A percentile compares a stretch with the other conserved stretches of the same genome.
Evolutionary conservation across 805 yeast species (phyloP).

Genomic region (Kodamaea neixiangensis): DNA sequence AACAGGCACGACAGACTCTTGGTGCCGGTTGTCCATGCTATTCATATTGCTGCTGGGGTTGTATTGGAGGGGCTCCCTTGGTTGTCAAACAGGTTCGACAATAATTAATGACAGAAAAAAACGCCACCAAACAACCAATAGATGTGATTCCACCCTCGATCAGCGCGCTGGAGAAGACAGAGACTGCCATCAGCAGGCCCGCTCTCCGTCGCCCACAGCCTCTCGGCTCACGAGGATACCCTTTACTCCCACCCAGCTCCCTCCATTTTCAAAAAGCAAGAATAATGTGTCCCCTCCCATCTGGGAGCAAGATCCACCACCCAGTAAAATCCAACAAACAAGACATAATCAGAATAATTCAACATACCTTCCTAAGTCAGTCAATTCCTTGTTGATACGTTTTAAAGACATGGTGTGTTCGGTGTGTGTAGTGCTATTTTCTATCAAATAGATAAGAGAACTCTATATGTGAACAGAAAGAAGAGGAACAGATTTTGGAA

Average conservation of each 20-base stretch:
- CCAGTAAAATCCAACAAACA: neutral
- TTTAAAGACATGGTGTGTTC: conserved; percentile 80
- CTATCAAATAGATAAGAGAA: conserved; percentile 11
- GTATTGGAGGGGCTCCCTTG: neutral
- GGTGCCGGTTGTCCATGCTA: too few species aligned
- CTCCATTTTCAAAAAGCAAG: neutral
- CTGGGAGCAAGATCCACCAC: neutral
- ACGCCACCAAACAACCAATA: conserved; percentile 3
- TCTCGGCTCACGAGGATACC: neutral
- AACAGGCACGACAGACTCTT: too few species aligned
- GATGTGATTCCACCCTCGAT: neutral
- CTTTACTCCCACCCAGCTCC: neutral
- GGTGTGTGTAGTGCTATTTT: conserved; percentile 13
- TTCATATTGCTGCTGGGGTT: too few species aligned
- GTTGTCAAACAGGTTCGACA: neutral
- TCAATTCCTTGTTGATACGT: conserved; percentile 94
- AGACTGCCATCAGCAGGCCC: too few species aligned
- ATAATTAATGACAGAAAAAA: conserved; percentile 2
- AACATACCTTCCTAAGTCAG: conserved; percentile 90
- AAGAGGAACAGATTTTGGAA: conserved; percentile 7
- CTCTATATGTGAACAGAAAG: conserved; percentile 8
- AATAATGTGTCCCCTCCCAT: neutral
- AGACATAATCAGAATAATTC: neutral
- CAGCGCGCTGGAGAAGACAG: neutral
- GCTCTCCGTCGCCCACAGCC: neutral